These are phyloP conservation scores for Anthostomella pinea DNA, from an alignment of 2,329 filamentous ascomycete genomes.

Conservation along the genomic window DNA sequence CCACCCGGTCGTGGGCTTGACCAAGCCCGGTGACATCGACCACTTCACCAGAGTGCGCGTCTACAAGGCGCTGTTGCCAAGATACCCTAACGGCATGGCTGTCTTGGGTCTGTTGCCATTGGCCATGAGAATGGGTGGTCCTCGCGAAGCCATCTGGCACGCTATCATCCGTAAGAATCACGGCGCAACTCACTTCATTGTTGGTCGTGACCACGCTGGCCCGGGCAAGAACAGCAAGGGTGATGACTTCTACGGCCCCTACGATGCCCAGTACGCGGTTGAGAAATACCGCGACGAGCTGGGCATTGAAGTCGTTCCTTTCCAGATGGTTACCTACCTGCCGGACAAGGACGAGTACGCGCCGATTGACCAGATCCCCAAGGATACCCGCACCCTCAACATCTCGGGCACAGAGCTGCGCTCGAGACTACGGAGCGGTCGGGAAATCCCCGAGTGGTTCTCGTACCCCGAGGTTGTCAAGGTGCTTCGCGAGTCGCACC, in stretches of 20 bases:
- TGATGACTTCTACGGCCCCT: constrained; percentile 95
- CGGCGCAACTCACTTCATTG: constrained; percentile 98
- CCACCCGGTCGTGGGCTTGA: constrained; percentile 96
- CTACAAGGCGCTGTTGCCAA: constrained; percentile 92
- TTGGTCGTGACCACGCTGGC: constrained; percentile 95
- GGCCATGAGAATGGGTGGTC: constrained; percentile 98
- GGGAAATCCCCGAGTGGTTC: constrained; percentile 98
- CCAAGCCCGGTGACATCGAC: constrained; percentile 98
- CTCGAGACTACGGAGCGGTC: constrained; percentile 82
- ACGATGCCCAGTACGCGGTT: constrained; percentile 93
- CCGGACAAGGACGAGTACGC: constrained; percentile 96
- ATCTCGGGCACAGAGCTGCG: constrained; percentile 90
- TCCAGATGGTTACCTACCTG: constrained; percentile 99
- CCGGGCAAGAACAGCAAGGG: constrained; percentile 98
- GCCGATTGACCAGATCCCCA: constrained; percentile 83
- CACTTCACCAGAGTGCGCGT: constrained; percentile 99
- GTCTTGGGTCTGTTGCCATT: constrained; percentile 91
- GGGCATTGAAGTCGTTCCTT: constrained; percentile 96
- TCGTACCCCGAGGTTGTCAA: constrained; percentile 98
- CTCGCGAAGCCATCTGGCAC: constrained; percentile 98
- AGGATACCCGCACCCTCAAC: constrained; percentile 81
- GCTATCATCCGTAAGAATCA: constrained; percentile 99
- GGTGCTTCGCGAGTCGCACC: constrained; percentile 95
- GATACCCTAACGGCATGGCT: constrained; percentile 99
- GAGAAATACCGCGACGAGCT: constrained; percentile 97